phyloP scores from a whole-genome alignment of 495 filamentous ascomycete genomes.

The Trichoderma reesei region DNA sequence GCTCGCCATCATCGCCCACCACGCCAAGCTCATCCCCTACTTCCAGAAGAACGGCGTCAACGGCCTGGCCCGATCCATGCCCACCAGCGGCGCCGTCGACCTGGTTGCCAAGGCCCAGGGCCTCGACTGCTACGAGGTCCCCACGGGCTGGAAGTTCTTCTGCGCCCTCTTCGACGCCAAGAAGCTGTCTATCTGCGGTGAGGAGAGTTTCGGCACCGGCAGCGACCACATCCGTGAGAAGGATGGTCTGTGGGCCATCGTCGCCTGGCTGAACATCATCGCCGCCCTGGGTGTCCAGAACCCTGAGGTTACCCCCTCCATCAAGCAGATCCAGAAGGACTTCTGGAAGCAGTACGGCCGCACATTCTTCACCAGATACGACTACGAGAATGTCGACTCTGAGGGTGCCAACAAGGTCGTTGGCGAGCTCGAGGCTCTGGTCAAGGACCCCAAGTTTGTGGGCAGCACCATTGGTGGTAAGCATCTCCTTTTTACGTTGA shows the following conservation, averaged over 20 bases:
- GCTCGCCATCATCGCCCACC: slow-evolving; percentile 94
- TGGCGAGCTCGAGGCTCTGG: slow-evolving; percentile 60
- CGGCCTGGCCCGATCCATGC: slow-evolving; percentile 93
- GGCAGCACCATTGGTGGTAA: slow-evolving; percentile 67
- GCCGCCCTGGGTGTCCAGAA: slow-evolving; percentile 82
- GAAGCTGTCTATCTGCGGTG: slow-evolving; percentile 97
- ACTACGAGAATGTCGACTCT: slow-evolving; percentile 90
- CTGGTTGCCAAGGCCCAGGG: slow-evolving; percentile 91
- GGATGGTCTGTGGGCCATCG: slow-evolving; percentile 93
- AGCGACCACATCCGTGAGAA: slow-evolving; percentile 99
- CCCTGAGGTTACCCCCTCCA: slow-evolving; percentile 67
- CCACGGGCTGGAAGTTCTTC: slow-evolving; percentile 99
- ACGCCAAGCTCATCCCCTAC: slow-evolving; percentile 89
- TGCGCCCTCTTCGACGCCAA: slow-evolving; percentile 94
- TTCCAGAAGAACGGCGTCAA: slow-evolving; percentile 96
- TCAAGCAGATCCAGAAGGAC: slow-evolving; percentile 87
- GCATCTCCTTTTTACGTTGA: slow-evolving; percentile 5
- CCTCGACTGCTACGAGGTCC: slow-evolving; percentile 88
- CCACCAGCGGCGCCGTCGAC: slow-evolving; percentile 89
- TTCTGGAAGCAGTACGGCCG: slow-evolving; percentile 97
- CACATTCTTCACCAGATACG: slow-evolving; percentile 98
- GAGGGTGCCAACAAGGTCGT: slow-evolving; percentile 86
- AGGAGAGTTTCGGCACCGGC: slow-evolving; percentile 97
- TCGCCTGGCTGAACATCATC: slow-evolving; percentile 98
- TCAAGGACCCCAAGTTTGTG: slow-evolving; percentile 59